phyloP scores from a whole-genome alignment of 179 eudicot species.

The Silene vulgaris region DNA sequence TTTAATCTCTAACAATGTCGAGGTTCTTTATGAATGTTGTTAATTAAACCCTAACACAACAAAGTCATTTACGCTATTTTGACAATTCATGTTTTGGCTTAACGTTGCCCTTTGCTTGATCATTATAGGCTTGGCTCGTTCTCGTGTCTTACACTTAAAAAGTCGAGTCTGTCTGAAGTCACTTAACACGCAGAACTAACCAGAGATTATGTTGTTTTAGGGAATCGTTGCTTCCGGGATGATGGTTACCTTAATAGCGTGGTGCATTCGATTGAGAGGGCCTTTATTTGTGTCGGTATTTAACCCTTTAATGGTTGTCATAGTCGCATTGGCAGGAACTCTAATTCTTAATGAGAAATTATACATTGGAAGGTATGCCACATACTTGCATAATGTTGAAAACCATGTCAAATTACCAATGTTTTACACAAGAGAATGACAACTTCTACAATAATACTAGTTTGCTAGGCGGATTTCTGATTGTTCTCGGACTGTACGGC shows the following conservation, averaged over 20 bases:
- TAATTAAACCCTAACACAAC: no score
- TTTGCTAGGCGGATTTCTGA: slow-evolving; percentile 48
- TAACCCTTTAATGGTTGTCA: slow-evolving; percentile 45
- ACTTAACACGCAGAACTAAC: background rate
- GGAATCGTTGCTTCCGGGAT: slow-evolving; percentile 42
- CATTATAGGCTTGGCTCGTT: no score
- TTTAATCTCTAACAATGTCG: no score
- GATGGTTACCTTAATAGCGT: slow-evolving; percentile 24
- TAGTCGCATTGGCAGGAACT: slow-evolving; percentile 45
- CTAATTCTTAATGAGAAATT: slow-evolving; percentile 47
- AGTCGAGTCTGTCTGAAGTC: background rate
- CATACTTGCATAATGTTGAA: background rate
- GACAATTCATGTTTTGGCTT: no score
- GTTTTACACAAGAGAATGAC: background rate
- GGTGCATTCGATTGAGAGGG: slow-evolving; percentile 48
- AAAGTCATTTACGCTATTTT: no score
- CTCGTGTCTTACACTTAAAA: no score
- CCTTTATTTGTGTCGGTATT: slow-evolving; percentile 57
- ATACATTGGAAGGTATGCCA: slow-evolving; percentile 51
- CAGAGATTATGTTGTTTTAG: slow-evolving; percentile 23
- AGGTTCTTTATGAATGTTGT: no score
- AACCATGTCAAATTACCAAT: background rate
- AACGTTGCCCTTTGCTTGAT: no score
- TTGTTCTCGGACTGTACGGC: slow-evolving; percentile 52
- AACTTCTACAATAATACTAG: slow-evolving; percentile 20